Base-by-base conservation (phyloP, 306 rosid genomes). In the Acmispon strigosus region DNA sequence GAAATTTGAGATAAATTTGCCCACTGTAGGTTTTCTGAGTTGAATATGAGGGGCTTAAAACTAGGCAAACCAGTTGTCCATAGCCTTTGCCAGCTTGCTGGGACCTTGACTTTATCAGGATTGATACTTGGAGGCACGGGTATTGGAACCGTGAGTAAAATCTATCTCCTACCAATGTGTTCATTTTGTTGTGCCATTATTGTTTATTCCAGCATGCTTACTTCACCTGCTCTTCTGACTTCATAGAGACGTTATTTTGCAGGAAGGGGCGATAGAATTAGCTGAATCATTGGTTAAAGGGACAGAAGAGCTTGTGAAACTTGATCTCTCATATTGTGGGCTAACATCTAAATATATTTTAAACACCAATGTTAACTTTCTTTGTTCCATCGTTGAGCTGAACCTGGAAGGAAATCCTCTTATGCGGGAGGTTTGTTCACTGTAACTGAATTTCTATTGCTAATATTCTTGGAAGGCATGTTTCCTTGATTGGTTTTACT, bases 341-440 rank as follows among this genome's bases (percentile, higher is more conserved):
- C 80, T 94, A 62, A 84, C 87, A 56, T 76, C 82, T 37, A 60
- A 83, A 24, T 89, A 66, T 75, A 62, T 78, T 83, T 62, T 63
- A 29, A 84, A 78, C 76, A 71, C 58, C 62, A 73, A 64, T 45
- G 63, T 74, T 57, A 62, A 80, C 59, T 76, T 69, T 18, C 65
- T 86, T 69, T 67, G 74, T 81, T 84, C 83, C 82, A 69, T 91
- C 72, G 72, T 77, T 63, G 97, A 89, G 86, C 87, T 94, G 76
- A 90, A 79, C 80, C 87, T 94, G 60, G 81, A 89, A 56, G 97
- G 94, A 66, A 94, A 94, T 86, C 83, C 88, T 67, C 72, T 91
- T 60, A 77, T 37, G 81, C 83, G 14, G 7, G 89, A 94, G 98
- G 97, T 89, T 74, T 62, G 90, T 80, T 75, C 39, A 59, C 75